Conservation (phyloP, 805 yeast genomes). For the Candida maltosa region DNA sequence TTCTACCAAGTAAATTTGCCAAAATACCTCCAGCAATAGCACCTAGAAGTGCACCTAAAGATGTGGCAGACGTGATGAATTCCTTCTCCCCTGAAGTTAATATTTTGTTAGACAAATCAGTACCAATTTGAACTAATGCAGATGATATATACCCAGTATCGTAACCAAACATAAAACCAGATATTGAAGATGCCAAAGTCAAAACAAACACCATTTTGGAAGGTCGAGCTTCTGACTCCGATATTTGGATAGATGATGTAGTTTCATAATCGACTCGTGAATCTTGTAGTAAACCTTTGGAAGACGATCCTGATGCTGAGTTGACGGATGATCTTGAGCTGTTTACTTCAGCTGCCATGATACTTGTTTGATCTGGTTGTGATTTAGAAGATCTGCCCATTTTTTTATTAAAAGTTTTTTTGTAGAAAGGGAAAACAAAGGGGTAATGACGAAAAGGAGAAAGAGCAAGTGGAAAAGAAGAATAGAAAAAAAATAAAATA, state of each 20-base stretch:
- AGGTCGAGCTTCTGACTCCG: slow-evolving; percentile 36
- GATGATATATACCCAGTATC: slow-evolving; percentile 97
- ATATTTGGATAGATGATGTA: slow-evolving; percentile 5
- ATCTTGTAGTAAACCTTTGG: slow-evolving; percentile 5
- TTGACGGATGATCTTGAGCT: slow-evolving; percentile 6
- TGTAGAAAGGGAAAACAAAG: no score
- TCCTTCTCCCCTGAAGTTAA: slow-evolving; percentile 81
- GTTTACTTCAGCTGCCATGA: slow-evolving; percentile 1
- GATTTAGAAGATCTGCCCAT: background rate
- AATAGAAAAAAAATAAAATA: no score
- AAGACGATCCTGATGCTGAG: slow-evolving; percentile 5
- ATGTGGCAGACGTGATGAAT: slow-evolving; percentile 89
- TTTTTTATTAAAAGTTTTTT: no score
- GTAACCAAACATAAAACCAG: slow-evolving; percentile 96
- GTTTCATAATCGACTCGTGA: background rate
- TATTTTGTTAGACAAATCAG: slow-evolving; percentile 57
- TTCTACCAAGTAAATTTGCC: slow-evolving; percentile 85
- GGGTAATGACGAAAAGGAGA: no score
- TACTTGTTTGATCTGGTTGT: background rate
- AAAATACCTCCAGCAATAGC: slow-evolving; percentile 73
- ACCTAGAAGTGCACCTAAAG: slow-evolving; percentile 86
- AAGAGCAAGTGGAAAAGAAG: no score
- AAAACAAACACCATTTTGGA: slow-evolving; percentile 63
- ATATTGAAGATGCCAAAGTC: slow-evolving; percentile 78
- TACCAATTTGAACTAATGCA: slow-evolving; percentile 82